Conservation (phyloP, 768 basidiomycete genomes). For the Boletus vinaceobasis region DNA sequence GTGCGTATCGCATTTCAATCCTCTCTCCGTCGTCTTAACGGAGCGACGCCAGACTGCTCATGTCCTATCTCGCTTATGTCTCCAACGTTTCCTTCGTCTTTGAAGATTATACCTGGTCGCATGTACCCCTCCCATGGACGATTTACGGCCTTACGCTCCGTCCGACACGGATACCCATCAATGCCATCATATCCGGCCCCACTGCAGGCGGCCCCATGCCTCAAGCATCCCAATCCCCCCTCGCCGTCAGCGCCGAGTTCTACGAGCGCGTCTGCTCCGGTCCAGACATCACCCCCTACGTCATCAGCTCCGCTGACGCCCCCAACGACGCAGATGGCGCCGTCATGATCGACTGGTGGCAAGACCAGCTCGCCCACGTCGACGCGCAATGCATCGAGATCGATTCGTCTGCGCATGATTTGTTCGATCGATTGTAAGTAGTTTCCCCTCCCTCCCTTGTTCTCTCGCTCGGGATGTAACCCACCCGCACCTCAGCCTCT, state of each 20-base stretch:
- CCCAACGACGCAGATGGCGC: slow-evolving; percentile 39
- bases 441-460: background rate
- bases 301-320: slow-evolving; percentile 34
- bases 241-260: slow-evolving; percentile 47
- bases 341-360: slow-evolving; percentile 51
- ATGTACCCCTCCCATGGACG: slow-evolving; percentile 49
- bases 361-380: slow-evolving; percentile 33
- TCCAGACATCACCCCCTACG: slow-evolving; percentile 28
- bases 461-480: background rate
- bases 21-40: background rate
- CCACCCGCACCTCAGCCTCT: slow-evolving; percentile 35
- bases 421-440: slow-evolving; percentile 52
- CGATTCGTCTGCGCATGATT: slow-evolving; percentile 35
- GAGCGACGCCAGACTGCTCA: slow-evolving; percentile 37
- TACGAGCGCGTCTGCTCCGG: slow-evolving; percentile 47
- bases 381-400: slow-evolving; percentile 44
- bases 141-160: slow-evolving; percentile 53
- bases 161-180: slow-evolving; percentile 51
- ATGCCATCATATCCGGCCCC: slow-evolving; percentile 57
- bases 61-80: slow-evolving; percentile 50
- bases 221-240: slow-evolving; percentile 18
- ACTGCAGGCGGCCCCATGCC: slow-evolving; percentile 46
- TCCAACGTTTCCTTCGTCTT: slow-evolving; percentile 58
- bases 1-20: slow-evolving; percentile 33
- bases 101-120: slow-evolving; percentile 62